Conservation (phyloP, 2,329 filamentous ascomycete species). For the Colletotrichum eleusines region DNA sequence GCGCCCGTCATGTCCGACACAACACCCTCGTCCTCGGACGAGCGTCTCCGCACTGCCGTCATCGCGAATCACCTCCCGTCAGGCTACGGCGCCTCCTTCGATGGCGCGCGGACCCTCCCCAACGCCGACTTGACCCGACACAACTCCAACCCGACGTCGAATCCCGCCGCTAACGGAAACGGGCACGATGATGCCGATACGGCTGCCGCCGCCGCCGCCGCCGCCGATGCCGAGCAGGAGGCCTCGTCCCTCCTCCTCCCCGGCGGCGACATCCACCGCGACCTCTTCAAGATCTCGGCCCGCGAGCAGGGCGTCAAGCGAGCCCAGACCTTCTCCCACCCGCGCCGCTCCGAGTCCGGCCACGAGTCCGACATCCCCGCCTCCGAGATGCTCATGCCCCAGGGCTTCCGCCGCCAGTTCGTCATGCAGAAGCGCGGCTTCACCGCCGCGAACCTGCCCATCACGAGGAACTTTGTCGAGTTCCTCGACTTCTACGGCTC, state of each 20-base stretch:
- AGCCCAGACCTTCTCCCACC: constrained; percentile 75
- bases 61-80: constrained; percentile 42
- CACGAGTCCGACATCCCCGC: constrained; percentile 43
- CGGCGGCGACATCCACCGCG: constrained; percentile 83
- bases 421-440: constrained; percentile 52
- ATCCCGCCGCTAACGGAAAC: background rate
- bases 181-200: constrained; percentile 35
- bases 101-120: constrained; percentile 40
- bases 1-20: constrained; percentile 31
- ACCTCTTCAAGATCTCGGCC: constrained; percentile 80
- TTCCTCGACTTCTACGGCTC: constrained; percentile 82
- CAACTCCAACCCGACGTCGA: constrained; percentile 19
- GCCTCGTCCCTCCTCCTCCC: constrained; percentile 79
- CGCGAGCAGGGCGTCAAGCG: constrained; percentile 64
- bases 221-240: constrained; percentile 43
- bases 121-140: constrained; percentile 31
- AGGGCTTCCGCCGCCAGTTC: constrained; percentile 61
- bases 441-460: constrained; percentile 55
- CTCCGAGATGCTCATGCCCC: constrained; percentile 41
- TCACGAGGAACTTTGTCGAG: constrained; percentile 79
- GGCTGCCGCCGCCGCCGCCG: constrained; percentile 44
- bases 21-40: constrained; percentile 30
- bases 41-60: constrained; percentile 35
- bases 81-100: constrained; percentile 42
- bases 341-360: constrained; percentile 45